Conservation (phyloP, 2,329 filamentous ascomycete species). For the Epichloe uncinata region DNA sequence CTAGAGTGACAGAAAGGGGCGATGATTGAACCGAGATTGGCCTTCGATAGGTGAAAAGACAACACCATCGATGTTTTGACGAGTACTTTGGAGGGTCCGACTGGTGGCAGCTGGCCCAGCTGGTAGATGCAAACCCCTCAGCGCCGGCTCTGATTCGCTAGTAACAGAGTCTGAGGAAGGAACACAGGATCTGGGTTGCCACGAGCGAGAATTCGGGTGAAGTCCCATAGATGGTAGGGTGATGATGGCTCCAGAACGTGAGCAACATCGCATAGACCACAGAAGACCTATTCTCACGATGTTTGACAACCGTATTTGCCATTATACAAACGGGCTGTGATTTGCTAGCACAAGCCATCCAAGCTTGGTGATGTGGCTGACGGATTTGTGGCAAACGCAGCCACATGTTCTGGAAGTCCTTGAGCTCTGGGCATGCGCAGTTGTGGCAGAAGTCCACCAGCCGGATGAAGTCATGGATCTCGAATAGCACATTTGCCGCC, state of each 20-base stretch:
- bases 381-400: conserved; percentile 1
- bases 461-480: too few relatives aligned
- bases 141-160: background rate
- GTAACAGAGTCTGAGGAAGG: background rate
- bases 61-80: background rate
- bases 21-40: background rate
- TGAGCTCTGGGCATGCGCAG: too few relatives aligned
- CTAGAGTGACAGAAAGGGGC: background rate
- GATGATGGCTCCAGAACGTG: background rate
- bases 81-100: background rate
- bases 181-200: background rate
- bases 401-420: background rate
- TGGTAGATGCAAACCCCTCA: background rate
- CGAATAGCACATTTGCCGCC: too few relatives aligned
- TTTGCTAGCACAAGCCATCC: background rate
- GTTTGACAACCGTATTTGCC: background rate
- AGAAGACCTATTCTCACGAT: background rate
- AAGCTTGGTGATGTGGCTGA: conserved; percentile 1
- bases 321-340: background rate
- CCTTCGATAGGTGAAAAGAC: background rate
- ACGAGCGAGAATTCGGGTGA: background rate
- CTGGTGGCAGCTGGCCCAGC: conserved; percentile 6
- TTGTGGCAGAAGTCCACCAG: too few relatives aligned
- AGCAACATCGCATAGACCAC: background rate
- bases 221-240: background rate